phyloP scores from a whole-genome alignment of 148 eudicot genomes.

The Oxyria digyna region DNA sequence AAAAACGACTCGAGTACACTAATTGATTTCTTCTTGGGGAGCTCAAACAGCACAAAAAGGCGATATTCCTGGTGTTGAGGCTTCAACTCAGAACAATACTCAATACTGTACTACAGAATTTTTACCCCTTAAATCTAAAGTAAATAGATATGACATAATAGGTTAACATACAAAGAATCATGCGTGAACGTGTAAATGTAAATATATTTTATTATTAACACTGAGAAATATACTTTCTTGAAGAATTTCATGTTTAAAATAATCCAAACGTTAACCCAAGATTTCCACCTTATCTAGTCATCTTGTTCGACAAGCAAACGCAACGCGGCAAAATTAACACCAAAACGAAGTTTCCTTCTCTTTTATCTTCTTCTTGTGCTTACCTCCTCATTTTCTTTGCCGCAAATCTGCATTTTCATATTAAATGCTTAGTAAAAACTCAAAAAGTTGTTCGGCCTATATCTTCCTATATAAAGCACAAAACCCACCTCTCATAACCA shows the following conservation, averaged over 20 bases:
- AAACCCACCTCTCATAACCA: not conserved
- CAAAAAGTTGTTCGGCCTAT: not conserved
- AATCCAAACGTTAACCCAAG: not conserved
- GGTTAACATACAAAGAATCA: not conserved
- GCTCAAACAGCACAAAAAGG: not conserved
- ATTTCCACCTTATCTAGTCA: not conserved
- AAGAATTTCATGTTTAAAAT: not conserved
- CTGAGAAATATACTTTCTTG: not conserved
- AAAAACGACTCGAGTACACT: no score
- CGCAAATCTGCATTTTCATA: not conserved
- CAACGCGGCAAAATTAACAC: not conserved
- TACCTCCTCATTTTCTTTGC: not conserved
- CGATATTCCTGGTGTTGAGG: not conserved
- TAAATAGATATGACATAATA: not conserved
- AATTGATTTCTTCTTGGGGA: not conserved
- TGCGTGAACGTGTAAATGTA: not conserved
- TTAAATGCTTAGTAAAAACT: not conserved
- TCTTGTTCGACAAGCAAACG: constrained; percentile 3
- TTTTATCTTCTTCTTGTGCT: not conserved
- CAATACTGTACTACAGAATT: not conserved
- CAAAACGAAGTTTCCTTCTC: not conserved
- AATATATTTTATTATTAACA: not conserved
- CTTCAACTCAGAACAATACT: no score
- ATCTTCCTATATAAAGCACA: constrained; percentile 1
- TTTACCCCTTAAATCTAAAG: not conserved